Base-by-base conservation (phyloP, 345 rosid species). In the Aethionema arabicum region DNA sequence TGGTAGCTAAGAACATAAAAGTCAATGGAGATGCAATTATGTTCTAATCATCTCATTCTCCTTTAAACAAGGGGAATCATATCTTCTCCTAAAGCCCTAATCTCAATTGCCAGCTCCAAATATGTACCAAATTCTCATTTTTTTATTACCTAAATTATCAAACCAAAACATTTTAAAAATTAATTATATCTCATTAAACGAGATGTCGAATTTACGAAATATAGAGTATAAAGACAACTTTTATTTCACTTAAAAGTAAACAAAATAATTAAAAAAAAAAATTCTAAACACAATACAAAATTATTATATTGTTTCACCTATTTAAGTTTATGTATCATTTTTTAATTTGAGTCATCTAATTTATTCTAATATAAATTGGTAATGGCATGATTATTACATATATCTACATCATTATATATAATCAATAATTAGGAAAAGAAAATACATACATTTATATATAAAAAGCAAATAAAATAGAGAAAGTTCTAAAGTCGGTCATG, bases 11-110 rank as follows among this genome's bases (percentile, higher is more conserved):
- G 15, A 29, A 37, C 45, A 50, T 4, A 68, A 68, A 52, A 39
- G 73, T 69, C 73, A 69, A 69, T 37, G 62, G 51, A 61, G 61
- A 61, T 61, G 41, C 30, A 60, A 68, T 68, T 31, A 69, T 69
- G 37, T 54, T 62, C 8, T 39, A 53, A 69, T 68, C 60, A 59
- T 59, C 39, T 42, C 72, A 67, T 68, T 68, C 61, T 68, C 72
- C 72, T 60, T 32, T 36, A 4, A 68, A 60, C 16, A 68, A 68
- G 72, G 72, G 48, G 61, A 68, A 60, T 68, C 67, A 68, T 60
- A 68, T 68, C 46, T 67, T 59, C 59, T 9, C 40, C 40, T 38
- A 59, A 53, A 40, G 59, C 46, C 27, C 45, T 43, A 52, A 52
- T 68, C 46, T 52, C 52, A 42, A 36, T 30, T 43, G 38, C 48